Evolutionary conservation across 1,284 basidiomycete species (phyloP).

Genomic region (Prillingera fragicola): DNA sequence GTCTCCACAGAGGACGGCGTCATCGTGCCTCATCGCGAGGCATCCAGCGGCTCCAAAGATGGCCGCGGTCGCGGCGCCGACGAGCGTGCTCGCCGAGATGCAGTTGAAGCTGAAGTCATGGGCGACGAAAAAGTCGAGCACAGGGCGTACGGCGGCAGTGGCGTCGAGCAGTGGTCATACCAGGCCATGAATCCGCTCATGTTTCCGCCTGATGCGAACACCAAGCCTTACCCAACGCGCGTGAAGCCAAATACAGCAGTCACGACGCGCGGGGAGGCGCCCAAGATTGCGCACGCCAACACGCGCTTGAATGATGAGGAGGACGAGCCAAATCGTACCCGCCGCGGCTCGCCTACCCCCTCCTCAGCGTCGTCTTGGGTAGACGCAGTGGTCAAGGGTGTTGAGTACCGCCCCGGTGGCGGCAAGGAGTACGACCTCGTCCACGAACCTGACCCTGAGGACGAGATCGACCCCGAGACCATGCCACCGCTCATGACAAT

Average conservation of each 20-base stretch:
- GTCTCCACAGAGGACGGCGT: constrained; percentile 36
- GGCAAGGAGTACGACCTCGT: constrained; percentile 1
- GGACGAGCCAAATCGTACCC: constrained; percentile 41
- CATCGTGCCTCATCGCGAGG: constrained; percentile 40
- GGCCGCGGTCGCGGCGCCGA: constrained; percentile 33
- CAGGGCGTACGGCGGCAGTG: constrained; percentile 53
- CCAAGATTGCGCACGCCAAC: constrained; percentile 66
- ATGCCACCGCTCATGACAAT: constrained; percentile 88
- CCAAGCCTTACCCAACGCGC: constrained; percentile 60
- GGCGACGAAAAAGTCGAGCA: constrained; percentile 56
- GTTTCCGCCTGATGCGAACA: constrained; percentile 84
- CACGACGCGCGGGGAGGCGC: constrained; percentile 55
- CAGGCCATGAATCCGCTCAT: constrained; percentile 66
- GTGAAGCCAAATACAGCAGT: not conserved
- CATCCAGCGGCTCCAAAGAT: constrained; percentile 29
- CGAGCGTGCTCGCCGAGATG: constrained; percentile 25
- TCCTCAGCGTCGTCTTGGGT: constrained; percentile 80
- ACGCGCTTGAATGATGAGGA: constrained; percentile 69
- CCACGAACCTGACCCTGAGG: constrained; percentile 10
- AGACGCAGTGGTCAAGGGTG: constrained; percentile 77
- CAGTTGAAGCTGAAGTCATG: constrained; percentile 53
- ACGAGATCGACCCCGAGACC: constrained; percentile 61
- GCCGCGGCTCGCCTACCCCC: too few species aligned
- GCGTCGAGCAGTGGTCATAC: constrained; percentile 79
- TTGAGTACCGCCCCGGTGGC: constrained; percentile 6